A percentile compares a stretch with the other conserved stretches of the same genome.
Evolutionary conservation across 257 asterid genomes (phyloP).

Genomic region (Nyctanthes arbortristis): DNA sequence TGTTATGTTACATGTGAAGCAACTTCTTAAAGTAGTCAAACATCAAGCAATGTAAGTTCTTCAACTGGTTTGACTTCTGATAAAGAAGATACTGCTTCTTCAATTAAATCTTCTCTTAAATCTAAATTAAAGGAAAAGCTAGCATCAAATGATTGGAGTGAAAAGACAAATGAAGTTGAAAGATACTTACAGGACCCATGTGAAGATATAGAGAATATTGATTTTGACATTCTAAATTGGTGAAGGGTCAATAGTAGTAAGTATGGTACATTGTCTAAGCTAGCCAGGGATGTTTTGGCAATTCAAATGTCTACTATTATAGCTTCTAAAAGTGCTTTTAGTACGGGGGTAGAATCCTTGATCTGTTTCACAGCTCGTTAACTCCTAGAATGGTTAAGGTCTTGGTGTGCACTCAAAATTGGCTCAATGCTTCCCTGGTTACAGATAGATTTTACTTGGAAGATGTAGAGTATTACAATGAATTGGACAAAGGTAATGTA

Average conservation of each 20-base stretch:
- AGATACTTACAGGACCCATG: not conserved
- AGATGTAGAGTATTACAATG: no score
- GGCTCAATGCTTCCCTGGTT: no score
- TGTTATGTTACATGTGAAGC: not conserved
- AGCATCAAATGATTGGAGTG: no score
- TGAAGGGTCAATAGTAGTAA: not conserved
- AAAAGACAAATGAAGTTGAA: not conserved
- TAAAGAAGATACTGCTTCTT: not conserved
- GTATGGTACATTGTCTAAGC: not conserved
- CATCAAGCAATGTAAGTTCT: not conserved
- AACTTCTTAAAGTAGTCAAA: not conserved
- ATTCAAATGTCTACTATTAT: not conserved
- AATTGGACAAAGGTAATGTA: no score
- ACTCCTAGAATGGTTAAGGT: not conserved
- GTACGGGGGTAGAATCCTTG: not conserved
- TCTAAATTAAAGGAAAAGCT: not conserved
- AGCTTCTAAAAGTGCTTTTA: not conserved
- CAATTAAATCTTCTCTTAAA: not conserved
- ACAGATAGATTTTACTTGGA: no score
- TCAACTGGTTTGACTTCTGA: no score
- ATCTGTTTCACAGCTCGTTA: not conserved
- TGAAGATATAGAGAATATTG: not conserved
- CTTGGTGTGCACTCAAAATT: not conserved
- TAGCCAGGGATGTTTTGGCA: not conserved
- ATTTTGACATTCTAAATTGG: not conserved